Evolutionary conservation across 305 asterid genomes (phyloP), one percentile per base, ranked within the genome.

Genomic region (Stenogyne calaminthoides): DNA sequence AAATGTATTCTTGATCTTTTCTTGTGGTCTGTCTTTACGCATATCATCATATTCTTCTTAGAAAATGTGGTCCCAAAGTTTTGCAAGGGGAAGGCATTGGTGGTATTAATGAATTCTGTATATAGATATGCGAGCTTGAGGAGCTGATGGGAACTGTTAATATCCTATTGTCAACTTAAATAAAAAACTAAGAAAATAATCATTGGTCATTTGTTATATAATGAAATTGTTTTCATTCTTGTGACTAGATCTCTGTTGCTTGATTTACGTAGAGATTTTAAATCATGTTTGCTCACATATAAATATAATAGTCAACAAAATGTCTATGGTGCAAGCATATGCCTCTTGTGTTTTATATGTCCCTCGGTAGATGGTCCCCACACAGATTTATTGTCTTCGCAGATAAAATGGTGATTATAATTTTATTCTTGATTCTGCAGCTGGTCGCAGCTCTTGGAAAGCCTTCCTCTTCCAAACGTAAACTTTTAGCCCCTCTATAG

Each of bases 401-500:
- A 68, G 11, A 64, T 42, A 44, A 55, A 12, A 64, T 19, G 39
- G 62, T 74, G 62, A 22, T 62, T 74, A 73, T 73, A 62, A 65
- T 74, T 66, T 56, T 71, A 19, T 19, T 76, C 65, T 60, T 71
- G 65, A 47, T 62, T 77, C 12, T 76, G 86, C 89, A 90, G 96
- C 81, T 90, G 95, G 92, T 78, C 93, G 3, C 91, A 87, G 81
- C 77, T 84, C 79, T 82, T 91, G 84, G 97, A 88, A 80, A 78
- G 74, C 77, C 89, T 91, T 78, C 93, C 93, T 71, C 96, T 90
- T 78, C 90, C 89, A 67, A 85, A 88, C 59, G 96, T 90, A 88
- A 71, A 7, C 37, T 15, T 44, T 3, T 16, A 51, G 39, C 18
- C 51, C 46, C 18, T 32, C 22, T 37, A n/a, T 36, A 22, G 16